Conservation (phyloP, 2,329 filamentous ascomycete species). For the Monosporascus sp. region DNA sequence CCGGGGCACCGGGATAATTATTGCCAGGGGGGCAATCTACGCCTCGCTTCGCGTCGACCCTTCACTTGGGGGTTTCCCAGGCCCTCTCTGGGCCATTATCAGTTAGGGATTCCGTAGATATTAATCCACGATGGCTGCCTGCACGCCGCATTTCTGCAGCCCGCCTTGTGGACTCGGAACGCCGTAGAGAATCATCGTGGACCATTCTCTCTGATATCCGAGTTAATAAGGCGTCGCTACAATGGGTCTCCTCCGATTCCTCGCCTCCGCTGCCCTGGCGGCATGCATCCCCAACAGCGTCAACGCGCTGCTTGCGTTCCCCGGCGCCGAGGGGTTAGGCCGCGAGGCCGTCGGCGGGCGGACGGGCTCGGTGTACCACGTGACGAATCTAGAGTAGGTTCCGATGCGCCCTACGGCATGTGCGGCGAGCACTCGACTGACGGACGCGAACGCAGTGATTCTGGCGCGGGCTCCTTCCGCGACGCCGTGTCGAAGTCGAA, state of each 20-base stretch:
- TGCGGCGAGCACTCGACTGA: neutral
- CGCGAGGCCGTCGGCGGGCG: constrained; percentile 41
- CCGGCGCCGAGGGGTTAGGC: constrained; percentile 46
- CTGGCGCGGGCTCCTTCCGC: constrained; percentile 43
- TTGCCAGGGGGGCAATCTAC: neutral
- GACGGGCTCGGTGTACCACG: constrained; percentile 41
- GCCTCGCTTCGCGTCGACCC: neutral
- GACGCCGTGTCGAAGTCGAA: constrained; percentile 44
- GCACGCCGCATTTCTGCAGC: too few relatives aligned
- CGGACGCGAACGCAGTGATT: constrained; percentile 27
- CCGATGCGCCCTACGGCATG: neutral
- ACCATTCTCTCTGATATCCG: neutral
- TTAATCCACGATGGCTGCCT: too few relatives aligned
- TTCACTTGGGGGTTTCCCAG: neutral
- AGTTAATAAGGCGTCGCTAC: neutral
- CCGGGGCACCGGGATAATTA: neutral
- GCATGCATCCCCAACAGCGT: constrained; percentile 6
- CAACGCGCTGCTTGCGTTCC: constrained; percentile 36
- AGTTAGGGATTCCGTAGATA: too few relatives aligned
- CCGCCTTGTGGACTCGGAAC: too few relatives aligned
- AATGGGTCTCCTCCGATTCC: constrained; percentile 13
- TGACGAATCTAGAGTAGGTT: constrained; percentile 38
- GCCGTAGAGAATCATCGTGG: neutral
- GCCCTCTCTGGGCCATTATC: neutral
- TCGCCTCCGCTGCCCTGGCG: constrained; percentile 7